Evolutionary conservation across 441 rosid species (phyloP), one percentile per base, ranked within the genome.

Genomic region (Eruca vesicaria): DNA sequence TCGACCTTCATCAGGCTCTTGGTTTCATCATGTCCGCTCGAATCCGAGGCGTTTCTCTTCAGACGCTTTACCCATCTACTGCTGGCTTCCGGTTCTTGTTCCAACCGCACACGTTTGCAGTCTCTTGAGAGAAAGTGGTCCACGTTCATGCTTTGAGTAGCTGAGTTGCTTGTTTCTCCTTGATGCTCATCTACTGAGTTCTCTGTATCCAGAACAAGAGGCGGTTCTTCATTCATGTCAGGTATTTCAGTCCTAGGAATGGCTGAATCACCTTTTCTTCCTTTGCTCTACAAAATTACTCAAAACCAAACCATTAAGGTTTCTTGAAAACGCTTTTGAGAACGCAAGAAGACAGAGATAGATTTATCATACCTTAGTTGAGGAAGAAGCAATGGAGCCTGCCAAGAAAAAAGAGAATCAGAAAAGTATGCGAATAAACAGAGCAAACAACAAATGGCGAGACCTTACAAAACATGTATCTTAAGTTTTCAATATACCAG

Each of bases 61-160:
- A 92, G 92, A 72, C 98, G 98, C 80, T 90, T 92, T 82, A 96
- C 84, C 98, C 99, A 91, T 79, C 89, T 81, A 66, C 82, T 85
- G 84, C 80, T 79, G 9, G 88, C 87, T 52, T 87, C 96, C 4
- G 68, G 68, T 41, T 89, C 96, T 21, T 79, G 71, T 73, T 48
- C 80, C 53, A 74, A 69, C 14, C 76, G 74, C 57, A 73, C 73
- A 38, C 84, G 81, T 79, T 85, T 87, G 60, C 82, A 76, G 29
- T 78, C 78, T 62, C 79, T 78, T 6, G 82, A 68, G 38, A 89
- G 75, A 59, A 90, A 82, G 64, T 81, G 82, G 18, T 86, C 89
- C 29, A 53, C 88, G 61, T 85, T 95, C 85, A 93, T 80, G 76
- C 97, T 93, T 71, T 84, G 92, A 64, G 98, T 90, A 79, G 83